These are phyloP conservation scores for Peterozyma toletana DNA, from an alignment of 805 yeast species.

Conservation along the genomic window DNA sequence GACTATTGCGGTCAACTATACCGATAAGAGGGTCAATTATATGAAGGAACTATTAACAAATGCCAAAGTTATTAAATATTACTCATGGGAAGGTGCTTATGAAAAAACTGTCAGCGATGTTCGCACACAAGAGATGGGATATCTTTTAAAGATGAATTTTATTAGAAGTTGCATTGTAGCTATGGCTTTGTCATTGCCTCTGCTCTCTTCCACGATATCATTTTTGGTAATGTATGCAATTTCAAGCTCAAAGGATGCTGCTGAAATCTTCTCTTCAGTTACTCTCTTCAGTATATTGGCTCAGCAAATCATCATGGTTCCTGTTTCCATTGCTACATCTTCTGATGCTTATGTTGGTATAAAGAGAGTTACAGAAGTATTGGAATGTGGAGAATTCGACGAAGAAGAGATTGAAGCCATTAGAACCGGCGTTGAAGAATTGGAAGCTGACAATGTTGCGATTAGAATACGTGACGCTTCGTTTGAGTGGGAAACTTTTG, in stretches of 20 bases:
- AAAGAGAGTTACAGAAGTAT: slow-evolving; percentile 42
- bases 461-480: slow-evolving; percentile 39
- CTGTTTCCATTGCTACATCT: slow-evolving; percentile 57
- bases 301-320: slow-evolving; percentile 56
- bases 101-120: slow-evolving; percentile 42
- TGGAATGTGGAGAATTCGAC: slow-evolving; percentile 27
- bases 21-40: slow-evolving; percentile 70
- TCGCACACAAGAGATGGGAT: slow-evolving; percentile 54
- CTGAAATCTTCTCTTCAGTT: slow-evolving; percentile 61
- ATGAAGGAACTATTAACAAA: slow-evolving; percentile 74
- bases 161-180: slow-evolving; percentile 58
- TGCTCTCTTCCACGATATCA: slow-evolving; percentile 60
- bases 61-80: slow-evolving; percentile 77
- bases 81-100: slow-evolving; percentile 89
- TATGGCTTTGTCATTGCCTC: slow-evolving; percentile 57
- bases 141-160: slow-evolving; percentile 55
- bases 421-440: neutral
- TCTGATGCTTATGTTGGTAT: slow-evolving; percentile 48
- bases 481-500: slow-evolving; percentile 54
- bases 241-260: slow-evolving; percentile 36
- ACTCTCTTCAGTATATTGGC: slow-evolving; percentile 58
- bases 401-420: slow-evolving; percentile 15
- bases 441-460: slow-evolving; percentile 18
- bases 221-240: slow-evolving; percentile 29
- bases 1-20: slow-evolving; percentile 45